Base-by-base conservation (phyloP, 805 yeast genomes). In the Kazachstania kunashirensis region DNA sequence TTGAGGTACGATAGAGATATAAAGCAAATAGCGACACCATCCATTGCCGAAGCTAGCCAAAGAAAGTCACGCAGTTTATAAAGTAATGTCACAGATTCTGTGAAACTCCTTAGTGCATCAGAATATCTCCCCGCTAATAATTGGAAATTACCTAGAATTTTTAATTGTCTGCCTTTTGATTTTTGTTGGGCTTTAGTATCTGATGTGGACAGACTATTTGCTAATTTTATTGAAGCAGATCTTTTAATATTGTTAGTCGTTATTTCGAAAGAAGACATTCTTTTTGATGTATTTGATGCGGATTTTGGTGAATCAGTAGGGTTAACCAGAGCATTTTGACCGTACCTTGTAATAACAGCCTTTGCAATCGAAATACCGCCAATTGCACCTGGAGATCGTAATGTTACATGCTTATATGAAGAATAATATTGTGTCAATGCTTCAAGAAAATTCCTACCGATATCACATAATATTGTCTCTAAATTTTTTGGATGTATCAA, bases 31-130 rank as follows among this genome's bases (percentile, higher is more conserved):
- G 80, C 81, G 9, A 86, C 62, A 0, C 88, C 84, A 47, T 86
- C 96, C n/a, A 89, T 54, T 0, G 95, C 76, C 20, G 89, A 79
- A 0, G 80, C 97, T 11, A 84, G 66, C 97, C 97, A 92, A 7
- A 92, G 62, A 48, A 73, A 71, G 54, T 92, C 98, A 34, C 75
- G 75, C 2, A 78, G 66, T 10, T 72, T 66, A 41, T 74, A 75
- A 37, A 85, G 59, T 17, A 70, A 61, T 2, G 63, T 49, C 1
- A 80, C 67, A 0, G 96, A 78, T 28, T 86, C 95, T n/a, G 78
- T 71, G 47, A 86, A 79, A 40, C 77, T 75, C 17, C 68, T 65
- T 37, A 88, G 53, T 0, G 96, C 94, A 39, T 77, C 83, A 12
- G 67, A 54, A 31, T 80, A 68, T 36, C 82, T 73, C 1, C 98